Percentiles rank a stretch among this genome's conserved stretches.
Conservation (phyloP, 352 stramenopile genomes). For the Phytophthora colocasiae region DNA sequence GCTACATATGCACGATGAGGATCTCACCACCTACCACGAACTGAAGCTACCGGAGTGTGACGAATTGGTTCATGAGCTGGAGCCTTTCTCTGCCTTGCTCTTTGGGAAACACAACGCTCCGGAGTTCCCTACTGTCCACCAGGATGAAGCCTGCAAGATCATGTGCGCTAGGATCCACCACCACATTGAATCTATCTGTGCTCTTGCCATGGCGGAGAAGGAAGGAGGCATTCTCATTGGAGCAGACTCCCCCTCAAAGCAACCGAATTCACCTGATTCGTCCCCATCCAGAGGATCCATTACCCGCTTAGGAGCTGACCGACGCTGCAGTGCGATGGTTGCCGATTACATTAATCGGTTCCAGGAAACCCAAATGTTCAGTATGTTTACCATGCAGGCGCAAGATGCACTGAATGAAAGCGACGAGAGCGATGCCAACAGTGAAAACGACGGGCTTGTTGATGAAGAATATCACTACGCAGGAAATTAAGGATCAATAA, state of each 20-base stretch:
- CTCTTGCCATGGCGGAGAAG: slow-evolving; percentile 49
- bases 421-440: slow-evolving; percentile 38
- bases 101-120: slow-evolving; percentile 61
- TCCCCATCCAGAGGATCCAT: slow-evolving; percentile 19
- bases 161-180: slow-evolving; percentile 69
- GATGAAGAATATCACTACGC: slow-evolving; percentile 34
- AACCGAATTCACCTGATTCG: slow-evolving; percentile 3
- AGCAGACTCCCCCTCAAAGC: slow-evolving; percentile 26
- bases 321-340: slow-evolving; percentile 59
- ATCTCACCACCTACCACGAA: slow-evolving; percentile 76
- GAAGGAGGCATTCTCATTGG: slow-evolving; percentile 20
- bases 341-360: slow-evolving; percentile 71
- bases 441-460: slow-evolving; percentile 36
- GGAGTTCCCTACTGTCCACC: slow-evolving; percentile 74
- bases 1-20: slow-evolving; percentile 80
- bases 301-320: slow-evolving; percentile 22
- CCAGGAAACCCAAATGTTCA: slow-evolving; percentile 88
- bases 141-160: slow-evolving; percentile 74
- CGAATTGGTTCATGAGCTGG: slow-evolving; percentile 73
- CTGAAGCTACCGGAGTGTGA: slow-evolving; percentile 81
- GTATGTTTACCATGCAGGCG: slow-evolving; percentile 60
- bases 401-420: slow-evolving; percentile 43
- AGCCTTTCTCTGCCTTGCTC: slow-evolving; percentile 54
- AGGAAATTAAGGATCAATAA: background rate
- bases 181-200: slow-evolving; percentile 71